Conservation (phyloP, 345 rosid species). For the Bruguiera gymnorhiza region DNA sequence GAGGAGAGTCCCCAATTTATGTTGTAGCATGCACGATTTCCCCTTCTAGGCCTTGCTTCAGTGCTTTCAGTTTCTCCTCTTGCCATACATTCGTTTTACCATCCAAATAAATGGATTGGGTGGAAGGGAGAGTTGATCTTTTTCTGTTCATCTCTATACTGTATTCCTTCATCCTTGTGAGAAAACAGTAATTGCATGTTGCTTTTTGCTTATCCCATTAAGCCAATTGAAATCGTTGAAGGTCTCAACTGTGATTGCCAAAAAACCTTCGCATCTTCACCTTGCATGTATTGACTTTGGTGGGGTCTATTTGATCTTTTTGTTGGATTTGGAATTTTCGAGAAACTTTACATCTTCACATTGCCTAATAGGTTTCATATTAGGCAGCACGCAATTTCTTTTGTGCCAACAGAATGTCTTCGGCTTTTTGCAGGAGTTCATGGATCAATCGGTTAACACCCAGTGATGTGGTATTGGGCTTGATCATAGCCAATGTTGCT, state of each 20-base stretch:
- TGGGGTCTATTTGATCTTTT: not conserved
- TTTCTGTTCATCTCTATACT: not conserved
- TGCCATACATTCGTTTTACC: not conserved
- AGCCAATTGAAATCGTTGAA: not conserved
- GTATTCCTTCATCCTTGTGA: not conserved
- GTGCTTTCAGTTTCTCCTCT: not conserved
- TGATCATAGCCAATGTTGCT: conserved; percentile 60
- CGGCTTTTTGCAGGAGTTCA: conserved; percentile 51
- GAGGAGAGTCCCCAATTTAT: too few relatives aligned
- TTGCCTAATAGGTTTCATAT: not conserved
- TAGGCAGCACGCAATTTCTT: not conserved
- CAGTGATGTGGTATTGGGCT: conserved; percentile 56
- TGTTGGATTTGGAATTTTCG: too few relatives aligned
- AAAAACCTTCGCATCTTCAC: too few relatives aligned
- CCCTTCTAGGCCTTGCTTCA: not conserved
- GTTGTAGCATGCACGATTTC: too few relatives aligned
- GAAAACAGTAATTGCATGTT: not conserved
- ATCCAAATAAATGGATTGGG: not conserved
- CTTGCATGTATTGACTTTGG: too few relatives aligned
- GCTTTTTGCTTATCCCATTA: not conserved
- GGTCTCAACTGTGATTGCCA: not conserved
- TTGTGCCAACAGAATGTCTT: conserved; percentile 18
- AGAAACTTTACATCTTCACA: too few relatives aligned
- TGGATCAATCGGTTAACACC: conserved; percentile 43
- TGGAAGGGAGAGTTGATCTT: not conserved